A percentile compares a stretch with the other conserved stretches of the same genome.
phyloP scores from a whole-genome alignment of 768 basidiomycete genomes.

The Phanerochaete sordida region DNA sequence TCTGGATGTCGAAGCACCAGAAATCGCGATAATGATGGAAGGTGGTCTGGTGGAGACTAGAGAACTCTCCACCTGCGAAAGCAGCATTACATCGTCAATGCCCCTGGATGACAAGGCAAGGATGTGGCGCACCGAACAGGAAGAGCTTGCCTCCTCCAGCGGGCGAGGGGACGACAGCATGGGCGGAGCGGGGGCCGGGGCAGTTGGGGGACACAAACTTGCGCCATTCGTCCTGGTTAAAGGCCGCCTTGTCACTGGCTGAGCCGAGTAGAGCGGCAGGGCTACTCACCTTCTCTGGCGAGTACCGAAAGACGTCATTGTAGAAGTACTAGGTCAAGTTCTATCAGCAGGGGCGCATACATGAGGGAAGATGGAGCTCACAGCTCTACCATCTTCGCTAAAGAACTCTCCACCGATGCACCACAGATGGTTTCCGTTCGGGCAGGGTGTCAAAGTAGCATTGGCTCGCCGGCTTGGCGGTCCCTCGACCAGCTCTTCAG shows the following conservation, averaged over 20 bases:
- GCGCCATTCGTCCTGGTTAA: constrained; percentile 77
- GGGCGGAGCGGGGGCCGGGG: constrained; percentile 86
- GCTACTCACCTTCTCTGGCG: constrained; percentile 67
- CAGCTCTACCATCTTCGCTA: constrained; percentile 79
- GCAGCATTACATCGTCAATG: neutral
- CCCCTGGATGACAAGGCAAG: neutral
- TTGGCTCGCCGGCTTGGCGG: constrained; percentile 83
- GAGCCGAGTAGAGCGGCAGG: neutral
- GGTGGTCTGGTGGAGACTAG: constrained; percentile 74
- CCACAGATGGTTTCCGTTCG: constrained; percentile 79
- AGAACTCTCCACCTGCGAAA: constrained; percentile 75
- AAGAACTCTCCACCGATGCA: constrained; percentile 87
- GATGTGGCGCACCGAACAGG: constrained; percentile 57
- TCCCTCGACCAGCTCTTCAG: constrained; percentile 79
- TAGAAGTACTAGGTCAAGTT: constrained; percentile 63
- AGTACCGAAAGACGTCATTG: constrained; percentile 83
- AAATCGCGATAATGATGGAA: constrained; percentile 90
- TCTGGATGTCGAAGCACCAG: constrained; percentile 80
- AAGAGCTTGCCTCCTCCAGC: constrained; percentile 84
- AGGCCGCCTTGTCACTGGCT: neutral
- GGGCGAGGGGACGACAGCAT: constrained; percentile 72
- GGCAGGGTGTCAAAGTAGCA: constrained; percentile 77
- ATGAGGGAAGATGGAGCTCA: constrained; percentile 20
- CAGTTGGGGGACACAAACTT: constrained; percentile 80
- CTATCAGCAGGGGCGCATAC: too few species aligned